phyloP scores from a whole-genome alignment of 2,329 filamentous ascomycete species.

The Arthrinium phaeospermum region DNA sequence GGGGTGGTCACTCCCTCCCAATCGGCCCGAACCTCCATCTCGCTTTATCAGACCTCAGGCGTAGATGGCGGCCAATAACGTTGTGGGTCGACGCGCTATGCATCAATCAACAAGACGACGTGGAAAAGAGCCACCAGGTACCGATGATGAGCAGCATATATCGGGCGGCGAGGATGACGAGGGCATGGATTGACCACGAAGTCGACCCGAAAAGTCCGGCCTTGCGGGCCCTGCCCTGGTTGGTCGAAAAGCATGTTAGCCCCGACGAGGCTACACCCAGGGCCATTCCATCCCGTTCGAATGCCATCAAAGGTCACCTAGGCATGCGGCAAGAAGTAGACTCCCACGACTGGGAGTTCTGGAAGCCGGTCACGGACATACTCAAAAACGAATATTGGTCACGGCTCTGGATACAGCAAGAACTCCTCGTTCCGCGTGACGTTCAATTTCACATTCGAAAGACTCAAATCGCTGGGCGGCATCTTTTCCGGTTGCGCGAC shows the following conservation, averaged over 20 bases:
- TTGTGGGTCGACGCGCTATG: not conserved
- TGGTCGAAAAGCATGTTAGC: not conserved
- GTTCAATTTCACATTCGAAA: not conserved
- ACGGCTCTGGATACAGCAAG: not conserved
- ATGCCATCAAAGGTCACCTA: not conserved
- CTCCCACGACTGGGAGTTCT: not conserved
- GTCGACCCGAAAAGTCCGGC: not conserved
- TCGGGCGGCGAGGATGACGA: not conserved
- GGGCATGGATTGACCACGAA: not conserved
- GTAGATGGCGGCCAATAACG: not conserved
- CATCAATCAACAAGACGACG: not conserved
- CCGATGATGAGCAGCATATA: not conserved
- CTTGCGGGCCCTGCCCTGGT: not conserved
- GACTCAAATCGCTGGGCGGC: not conserved
- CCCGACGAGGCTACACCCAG: too few relatives aligned
- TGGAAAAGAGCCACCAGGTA: not conserved
- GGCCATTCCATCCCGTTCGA: not conserved
- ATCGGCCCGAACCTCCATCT: not conserved
- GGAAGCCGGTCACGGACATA: not conserved
- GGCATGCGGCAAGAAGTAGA: not conserved
- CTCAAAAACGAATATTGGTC: not conserved
- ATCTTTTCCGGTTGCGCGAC: not conserved
- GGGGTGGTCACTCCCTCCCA: not conserved
- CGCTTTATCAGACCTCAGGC: not conserved
- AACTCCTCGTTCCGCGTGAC: not conserved